Base-by-base conservation (phyloP, 352 stramenopile genomes). In the Albugo candida region DNA sequence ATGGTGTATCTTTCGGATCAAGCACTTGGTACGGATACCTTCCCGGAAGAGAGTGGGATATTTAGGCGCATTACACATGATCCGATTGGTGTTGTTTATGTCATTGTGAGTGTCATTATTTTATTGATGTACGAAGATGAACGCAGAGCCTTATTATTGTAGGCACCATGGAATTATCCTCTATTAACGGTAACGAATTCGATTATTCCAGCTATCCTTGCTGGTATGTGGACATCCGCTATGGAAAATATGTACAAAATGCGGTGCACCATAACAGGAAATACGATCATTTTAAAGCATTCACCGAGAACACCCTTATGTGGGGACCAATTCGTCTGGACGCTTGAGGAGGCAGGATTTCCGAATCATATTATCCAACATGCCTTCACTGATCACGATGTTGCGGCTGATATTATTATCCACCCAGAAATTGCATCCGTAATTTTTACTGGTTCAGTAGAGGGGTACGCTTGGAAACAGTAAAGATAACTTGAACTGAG, bases 181-280 rank as follows among this genome's bases (percentile, higher is more conserved):
- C 57, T 88, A 35, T 81, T 92, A 65, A 92, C 76, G n/a, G 71
- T 70, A 11, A 74, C 87, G 47, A 92, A 92, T 55, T 81, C 67
- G 17, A 75, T 88, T 49, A 81, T 88, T 41, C 79, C 79, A 2
- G 73, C 77, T n/a, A 60, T 91, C 20, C 59, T 91, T 1, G 74
- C 74, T 1, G 70, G 18, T 55, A 27, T 48, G 45, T 43, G 38
- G 38, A 43, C 38, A 24, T 10, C 8, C 20, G 3, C 8, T 24
- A 3, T 19, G 8, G 3, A 10, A 35, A 11, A 10, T 53, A 13
- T 43, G 27, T 11, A 43, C 35, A 46, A 43, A 8, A 24, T 10
- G 3, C 8, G 17, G 38, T 43, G 3, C 8, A 10, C 3, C 8
- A 24, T 8, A 19, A 43, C 42, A 65, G 67, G 77, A 44, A 91